These are phyloP conservation scores for Salix exigua DNA, from an alignment of 345 rosid genomes.

Conservation along the genomic window DNA sequence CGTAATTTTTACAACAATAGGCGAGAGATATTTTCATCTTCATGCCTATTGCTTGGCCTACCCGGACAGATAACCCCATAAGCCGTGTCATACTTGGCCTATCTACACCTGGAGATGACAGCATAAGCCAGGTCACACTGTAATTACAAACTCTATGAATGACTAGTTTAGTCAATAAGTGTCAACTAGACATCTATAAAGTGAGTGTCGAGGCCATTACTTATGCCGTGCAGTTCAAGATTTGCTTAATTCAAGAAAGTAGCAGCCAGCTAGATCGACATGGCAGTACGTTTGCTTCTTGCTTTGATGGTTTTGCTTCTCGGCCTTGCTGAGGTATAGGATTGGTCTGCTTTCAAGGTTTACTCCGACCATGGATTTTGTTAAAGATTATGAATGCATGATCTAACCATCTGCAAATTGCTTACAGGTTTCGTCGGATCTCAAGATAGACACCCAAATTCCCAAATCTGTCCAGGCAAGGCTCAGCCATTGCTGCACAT, in stretches of 20 bases:
- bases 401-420: not conserved
- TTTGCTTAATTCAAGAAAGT: not conserved
- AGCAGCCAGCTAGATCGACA: constrained; percentile 1
- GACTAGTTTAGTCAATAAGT: constrained; percentile 7
- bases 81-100: not conserved
- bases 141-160: not conserved
- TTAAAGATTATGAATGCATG: not conserved
- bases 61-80: not conserved
- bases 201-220: not conserved
- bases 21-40: not conserved
- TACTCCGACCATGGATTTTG: not conserved
- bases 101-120: not conserved
- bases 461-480: not conserved
- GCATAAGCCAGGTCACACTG: not conserved
- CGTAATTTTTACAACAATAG: too few species aligned
- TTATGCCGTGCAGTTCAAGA: not conserved
- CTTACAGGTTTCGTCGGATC: constrained; percentile 30
- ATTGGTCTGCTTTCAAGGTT: not conserved
- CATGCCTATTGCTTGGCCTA: not conserved
- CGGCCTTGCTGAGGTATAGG: constrained; percentile 20
- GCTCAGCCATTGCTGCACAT: not conserved
- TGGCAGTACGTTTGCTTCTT: constrained; percentile 18
- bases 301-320: constrained; percentile 13
- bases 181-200: constrained; percentile 19
- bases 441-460: constrained; percentile 11